Conservation (phyloP, 176 grass and related monocot genomes). For the Echinochloa phyllopogon region DNA sequence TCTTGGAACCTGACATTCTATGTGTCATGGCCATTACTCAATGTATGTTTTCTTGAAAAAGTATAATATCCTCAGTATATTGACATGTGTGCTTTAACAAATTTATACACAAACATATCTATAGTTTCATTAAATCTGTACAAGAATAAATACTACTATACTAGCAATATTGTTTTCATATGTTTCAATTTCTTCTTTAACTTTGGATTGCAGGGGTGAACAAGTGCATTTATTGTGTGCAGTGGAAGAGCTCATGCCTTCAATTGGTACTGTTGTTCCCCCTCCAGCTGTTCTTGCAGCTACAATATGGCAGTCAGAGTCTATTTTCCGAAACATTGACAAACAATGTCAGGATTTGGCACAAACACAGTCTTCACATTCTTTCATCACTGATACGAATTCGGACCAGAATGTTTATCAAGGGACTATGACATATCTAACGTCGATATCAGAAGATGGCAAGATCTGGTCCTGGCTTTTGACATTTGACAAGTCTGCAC, state of each 20-base stretch:
- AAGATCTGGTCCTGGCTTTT: conserved; percentile 96
- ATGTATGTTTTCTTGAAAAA: conserved; percentile 23
- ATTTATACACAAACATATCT: conserved; percentile 23
- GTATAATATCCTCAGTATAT: conserved; percentile 24
- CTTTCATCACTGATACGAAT: conserved; percentile 44
- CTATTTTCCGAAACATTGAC: conserved; percentile 61
- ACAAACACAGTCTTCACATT: conserved; percentile 37
- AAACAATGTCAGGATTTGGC: conserved; percentile 53
- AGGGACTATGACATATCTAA: conserved; percentile 57
- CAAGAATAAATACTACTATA: conserved; percentile 14
- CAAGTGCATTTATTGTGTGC: conserved; percentile 78
- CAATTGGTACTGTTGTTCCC: conserved; percentile 82
- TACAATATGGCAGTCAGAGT: conserved; percentile 84
- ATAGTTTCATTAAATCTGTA: not conserved
- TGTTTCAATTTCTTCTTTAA: conserved; percentile 24
- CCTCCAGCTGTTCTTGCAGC: conserved; percentile 79
- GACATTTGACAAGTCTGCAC: conserved; percentile 63
- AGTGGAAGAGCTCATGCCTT: conserved; percentile 93
- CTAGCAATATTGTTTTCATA: not conserved
- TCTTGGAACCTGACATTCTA: conserved; percentile 6
- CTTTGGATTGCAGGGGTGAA: conserved; percentile 70
- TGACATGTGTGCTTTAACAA: not conserved
- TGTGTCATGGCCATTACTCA: not conserved
- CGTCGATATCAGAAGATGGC: conserved; percentile 90
- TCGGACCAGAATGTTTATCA: conserved; percentile 33